phyloP scores from a whole-genome alignment of 2,329 filamentous ascomycete genomes.

The Ophiocordyceps robertsii region DNA sequence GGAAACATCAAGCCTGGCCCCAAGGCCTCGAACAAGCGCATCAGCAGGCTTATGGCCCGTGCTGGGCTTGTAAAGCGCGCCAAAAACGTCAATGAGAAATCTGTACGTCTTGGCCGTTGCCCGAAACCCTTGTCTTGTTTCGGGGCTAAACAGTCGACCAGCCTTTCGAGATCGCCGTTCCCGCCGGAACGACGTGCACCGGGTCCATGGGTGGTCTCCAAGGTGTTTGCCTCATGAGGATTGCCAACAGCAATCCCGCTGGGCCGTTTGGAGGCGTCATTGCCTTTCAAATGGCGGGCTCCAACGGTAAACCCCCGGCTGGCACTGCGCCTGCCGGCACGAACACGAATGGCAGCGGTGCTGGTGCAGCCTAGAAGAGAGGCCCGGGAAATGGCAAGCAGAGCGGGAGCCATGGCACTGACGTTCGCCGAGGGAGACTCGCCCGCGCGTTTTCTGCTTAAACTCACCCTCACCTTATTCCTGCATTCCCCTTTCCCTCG shows the following conservation, averaged over 20 bases:
- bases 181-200: conserved; percentile 23
- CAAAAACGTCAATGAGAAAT: conserved; percentile 14
- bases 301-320: no score
- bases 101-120: conserved; percentile 6
- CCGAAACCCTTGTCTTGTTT: background rate
- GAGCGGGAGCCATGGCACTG: no score
- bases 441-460: no score
- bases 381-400: no score
- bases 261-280: conserved; percentile 28
- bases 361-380: no score
- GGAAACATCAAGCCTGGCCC: conserved; percentile 17
- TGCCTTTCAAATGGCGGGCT: conserved; percentile 21
- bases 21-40: background rate
- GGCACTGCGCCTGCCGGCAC: no score
- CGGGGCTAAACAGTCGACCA: conserved; percentile 1
- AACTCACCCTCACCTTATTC: no score
- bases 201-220: conserved; percentile 17
- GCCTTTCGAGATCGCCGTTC: conserved; percentile 20
- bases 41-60: background rate
- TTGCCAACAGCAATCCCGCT: conserved; percentile 24
- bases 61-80: conserved; percentile 12
- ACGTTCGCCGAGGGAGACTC: no score
- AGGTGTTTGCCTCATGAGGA: conserved; percentile 28
- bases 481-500: no score
- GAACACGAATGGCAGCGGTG: no score